These are phyloP conservation scores for Opeltia flavorubescens DNA, from an alignment of 495 filamentous ascomycete species.

Conservation along the genomic window DNA sequence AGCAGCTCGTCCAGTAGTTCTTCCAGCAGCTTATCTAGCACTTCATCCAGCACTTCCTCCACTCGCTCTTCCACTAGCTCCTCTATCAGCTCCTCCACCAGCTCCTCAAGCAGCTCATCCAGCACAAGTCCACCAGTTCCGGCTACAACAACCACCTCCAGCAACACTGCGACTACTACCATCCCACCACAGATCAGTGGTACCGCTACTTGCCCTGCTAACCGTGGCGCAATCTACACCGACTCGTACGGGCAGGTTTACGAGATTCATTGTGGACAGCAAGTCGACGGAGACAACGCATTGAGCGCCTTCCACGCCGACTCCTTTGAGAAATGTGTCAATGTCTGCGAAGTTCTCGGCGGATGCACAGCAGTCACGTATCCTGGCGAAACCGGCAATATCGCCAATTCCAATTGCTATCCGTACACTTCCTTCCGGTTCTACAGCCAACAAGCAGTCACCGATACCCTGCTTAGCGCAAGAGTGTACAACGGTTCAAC, in stretches of 20 bases:
- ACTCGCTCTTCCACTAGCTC: not conserved
- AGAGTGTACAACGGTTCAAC: not conserved
- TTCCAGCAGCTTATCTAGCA: not conserved
- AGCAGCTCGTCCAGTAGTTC: not conserved
- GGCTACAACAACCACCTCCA: not conserved
- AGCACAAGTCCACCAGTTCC: not conserved
- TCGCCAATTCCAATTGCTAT: constrained; percentile 10
- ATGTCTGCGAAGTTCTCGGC: constrained; percentile 6
- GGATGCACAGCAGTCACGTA: constrained; percentile 3
- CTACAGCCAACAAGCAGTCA: not conserved
- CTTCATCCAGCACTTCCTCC: not conserved
- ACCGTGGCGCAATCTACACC: constrained; percentile 2
- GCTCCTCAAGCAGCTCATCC: not conserved
- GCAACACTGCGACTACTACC: not conserved
- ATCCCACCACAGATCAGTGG: not conserved
- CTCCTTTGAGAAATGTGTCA: constrained; percentile 5
- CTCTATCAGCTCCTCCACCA: not conserved
- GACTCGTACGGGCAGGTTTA: constrained; percentile 3
- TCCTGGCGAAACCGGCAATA: too few relatives aligned
- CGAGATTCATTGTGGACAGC: constrained; percentile 5
- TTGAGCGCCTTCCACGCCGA: constrained; percentile 4
- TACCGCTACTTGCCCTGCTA: not conserved
- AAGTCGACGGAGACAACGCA: not conserved
- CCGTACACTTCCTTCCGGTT: constrained; percentile 3
- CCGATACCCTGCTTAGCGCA: not conserved